Percentiles rank a stretch among this genome's conserved stretches.
Evolutionary conservation across 768 basidiomycete species (phyloP).

Genomic region (Phanerochaete sordida): DNA sequence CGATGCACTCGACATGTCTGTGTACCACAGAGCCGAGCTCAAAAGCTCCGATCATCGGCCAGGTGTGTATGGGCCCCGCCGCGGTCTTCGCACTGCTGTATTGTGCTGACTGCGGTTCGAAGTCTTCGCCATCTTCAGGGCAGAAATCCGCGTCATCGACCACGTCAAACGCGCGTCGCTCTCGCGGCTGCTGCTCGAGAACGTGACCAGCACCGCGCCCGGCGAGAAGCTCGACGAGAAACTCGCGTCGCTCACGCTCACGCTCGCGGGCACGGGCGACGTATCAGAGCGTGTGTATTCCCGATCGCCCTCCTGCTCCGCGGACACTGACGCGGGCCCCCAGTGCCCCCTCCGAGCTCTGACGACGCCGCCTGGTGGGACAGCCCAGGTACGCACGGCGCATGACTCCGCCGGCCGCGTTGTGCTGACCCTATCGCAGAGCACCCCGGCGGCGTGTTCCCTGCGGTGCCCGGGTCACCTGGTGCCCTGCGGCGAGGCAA

Average conservation of each 20-base stretch:
- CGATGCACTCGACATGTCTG: constrained; percentile 59
- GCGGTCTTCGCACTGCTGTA: neutral
- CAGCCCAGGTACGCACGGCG: constrained; percentile 46
- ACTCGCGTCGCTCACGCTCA: constrained; percentile 53
- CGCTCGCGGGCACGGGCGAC: constrained; percentile 46
- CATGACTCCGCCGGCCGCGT: neutral
- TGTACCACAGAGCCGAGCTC: constrained; percentile 84
- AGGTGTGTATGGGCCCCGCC: constrained; percentile 40
- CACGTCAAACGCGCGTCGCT: constrained; percentile 66
- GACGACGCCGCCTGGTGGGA: constrained; percentile 82
- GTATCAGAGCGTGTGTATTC: constrained; percentile 38
- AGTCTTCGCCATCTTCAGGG: constrained; percentile 86
- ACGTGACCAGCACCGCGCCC: constrained; percentile 54
- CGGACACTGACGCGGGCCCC: neutral
- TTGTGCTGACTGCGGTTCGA: neutral
- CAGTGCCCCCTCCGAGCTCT: constrained; percentile 85
- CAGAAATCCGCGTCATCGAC: constrained; percentile 78
- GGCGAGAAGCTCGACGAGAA: constrained; percentile 73
- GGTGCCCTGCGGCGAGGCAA: constrained; percentile 34
- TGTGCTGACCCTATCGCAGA: constrained; percentile 32
- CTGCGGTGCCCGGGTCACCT: constrained; percentile 24
- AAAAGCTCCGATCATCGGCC: constrained; percentile 95
- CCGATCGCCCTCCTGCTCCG: neutral
- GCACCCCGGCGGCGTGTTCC: constrained; percentile 54
- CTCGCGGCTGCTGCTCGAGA: constrained; percentile 64